Evolutionary conservation across 768 basidiomycete species (phyloP).

Genomic region (Auriscalpium microsporum): DNA sequence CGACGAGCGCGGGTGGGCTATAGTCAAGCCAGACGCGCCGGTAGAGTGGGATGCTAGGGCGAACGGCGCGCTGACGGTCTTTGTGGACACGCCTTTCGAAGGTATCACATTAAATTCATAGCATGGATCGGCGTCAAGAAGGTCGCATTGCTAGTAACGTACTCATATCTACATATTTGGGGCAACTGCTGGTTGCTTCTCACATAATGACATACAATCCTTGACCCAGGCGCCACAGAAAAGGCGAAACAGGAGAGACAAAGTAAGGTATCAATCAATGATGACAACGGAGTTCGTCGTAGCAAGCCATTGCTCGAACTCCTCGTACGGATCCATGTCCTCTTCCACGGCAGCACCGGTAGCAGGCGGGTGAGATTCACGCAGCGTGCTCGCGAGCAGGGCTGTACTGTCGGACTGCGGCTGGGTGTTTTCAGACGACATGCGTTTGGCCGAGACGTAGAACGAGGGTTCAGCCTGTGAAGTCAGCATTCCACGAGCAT

Average conservation of each 20-base stretch:
- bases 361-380: neutral
- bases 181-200: no score
- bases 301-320: conserved; percentile 8
- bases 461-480: no score
- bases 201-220: no score
- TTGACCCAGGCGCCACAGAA: no score
- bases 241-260: neutral
- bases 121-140: neutral
- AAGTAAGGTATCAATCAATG: neutral
- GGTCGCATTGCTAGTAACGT: no score
- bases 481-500: no score
- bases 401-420: neutral
- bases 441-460: neutral
- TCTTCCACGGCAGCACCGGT: neutral
- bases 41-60: conserved; percentile 78
- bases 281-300: conserved; percentile 9
- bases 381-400: neutral
- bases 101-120: neutral
- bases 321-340: neutral
- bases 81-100: conserved; percentile 33
- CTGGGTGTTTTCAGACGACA: conserved; percentile 15
- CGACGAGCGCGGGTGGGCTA: conserved; percentile 72
- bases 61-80: conserved; percentile 49
- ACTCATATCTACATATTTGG: neutral
- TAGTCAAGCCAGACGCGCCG: conserved; percentile 52